These are phyloP conservation scores for Massariosphaeria phaeospora DNA, from an alignment of 495 filamentous ascomycete genomes.

Conservation along the genomic window DNA sequence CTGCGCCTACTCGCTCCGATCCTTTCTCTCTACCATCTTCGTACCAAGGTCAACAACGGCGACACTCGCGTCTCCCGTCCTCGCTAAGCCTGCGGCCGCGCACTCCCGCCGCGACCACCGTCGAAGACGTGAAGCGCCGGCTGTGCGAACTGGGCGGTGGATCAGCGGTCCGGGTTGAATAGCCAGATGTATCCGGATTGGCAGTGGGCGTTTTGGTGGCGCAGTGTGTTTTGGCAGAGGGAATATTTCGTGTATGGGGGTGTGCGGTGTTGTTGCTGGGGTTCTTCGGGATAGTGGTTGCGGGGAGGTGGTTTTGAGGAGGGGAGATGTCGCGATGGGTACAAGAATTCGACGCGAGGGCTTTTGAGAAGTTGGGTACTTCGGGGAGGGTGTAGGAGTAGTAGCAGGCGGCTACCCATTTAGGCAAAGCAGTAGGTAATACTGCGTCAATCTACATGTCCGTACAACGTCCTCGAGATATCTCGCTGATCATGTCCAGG, in stretches of 20 bases:
- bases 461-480: too few relatives aligned
- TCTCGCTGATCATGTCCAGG: too few relatives aligned
- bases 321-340: too few relatives aligned
- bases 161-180: conserved; percentile 35
- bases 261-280: neutral
- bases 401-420: too few relatives aligned
- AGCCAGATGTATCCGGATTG: conserved; percentile 38
- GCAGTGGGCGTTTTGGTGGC: conserved; percentile 35
- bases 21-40: conserved; percentile 21
- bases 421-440: too few relatives aligned
- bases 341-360: too few relatives aligned
- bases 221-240: conserved; percentile 30
- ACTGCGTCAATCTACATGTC: too few relatives aligned
- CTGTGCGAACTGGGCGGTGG: conserved; percentile 35
- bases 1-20: conserved; percentile 35
- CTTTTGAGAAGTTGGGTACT: too few relatives aligned
- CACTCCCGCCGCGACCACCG: conserved; percentile 9
- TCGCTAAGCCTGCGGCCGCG: too few relatives aligned
- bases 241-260: conserved; percentile 17
- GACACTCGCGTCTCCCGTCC: conserved; percentile 6
- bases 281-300: neutral
- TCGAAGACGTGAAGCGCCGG: conserved; percentile 31
- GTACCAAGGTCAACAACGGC: conserved; percentile 1
- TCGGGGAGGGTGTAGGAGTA: too few relatives aligned
- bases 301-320: neutral